Conservation (phyloP, 1,284 basidiomycete genomes). For the Laetiporus sulphureus region DNA sequence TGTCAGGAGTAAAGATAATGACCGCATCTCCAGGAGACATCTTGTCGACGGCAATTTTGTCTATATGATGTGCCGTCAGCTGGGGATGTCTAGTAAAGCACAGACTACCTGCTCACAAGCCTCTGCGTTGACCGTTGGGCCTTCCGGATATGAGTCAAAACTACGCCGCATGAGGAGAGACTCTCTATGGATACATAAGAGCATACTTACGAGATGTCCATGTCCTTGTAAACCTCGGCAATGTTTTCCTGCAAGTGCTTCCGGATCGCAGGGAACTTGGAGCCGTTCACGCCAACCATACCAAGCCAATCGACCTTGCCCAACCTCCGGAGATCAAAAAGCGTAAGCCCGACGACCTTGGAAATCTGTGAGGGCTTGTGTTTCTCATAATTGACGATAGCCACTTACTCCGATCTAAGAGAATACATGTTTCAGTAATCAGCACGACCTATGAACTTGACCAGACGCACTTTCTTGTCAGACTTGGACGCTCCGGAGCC, state of each 20-base stretch:
- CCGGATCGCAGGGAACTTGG: slow-evolving; percentile 81
- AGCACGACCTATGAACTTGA: background rate
- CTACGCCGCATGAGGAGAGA: slow-evolving; percentile 28
- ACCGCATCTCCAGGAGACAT: slow-evolving; percentile 81
- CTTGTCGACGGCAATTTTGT: slow-evolving; percentile 81
- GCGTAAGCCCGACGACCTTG: slow-evolving; percentile 83
- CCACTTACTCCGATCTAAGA: slow-evolving; percentile 59
- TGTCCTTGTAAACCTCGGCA: slow-evolving; percentile 76
- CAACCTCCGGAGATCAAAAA: slow-evolving; percentile 83
- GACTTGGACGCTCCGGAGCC: slow-evolving; percentile 86
- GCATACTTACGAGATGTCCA: slow-evolving; percentile 67
- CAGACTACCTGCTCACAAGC: slow-evolving; percentile 57
- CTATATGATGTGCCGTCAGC: slow-evolving; percentile 31
- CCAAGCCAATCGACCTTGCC: slow-evolving; percentile 74
- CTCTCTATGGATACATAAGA: background rate
- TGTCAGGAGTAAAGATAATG: slow-evolving; percentile 84
- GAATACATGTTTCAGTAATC: background rate
- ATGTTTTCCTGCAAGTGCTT: slow-evolving; percentile 83
- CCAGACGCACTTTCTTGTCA: slow-evolving; percentile 74
- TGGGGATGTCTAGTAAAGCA: slow-evolving; percentile 1
- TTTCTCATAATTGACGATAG: too few species aligned
- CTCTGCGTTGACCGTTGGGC: slow-evolving; percentile 63
- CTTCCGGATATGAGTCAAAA: slow-evolving; percentile 78
- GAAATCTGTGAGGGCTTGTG: background rate
- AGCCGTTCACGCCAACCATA: slow-evolving; percentile 83